Base-by-base conservation (phyloP, 768 basidiomycete species). In the Pisolithus tinctorius region DNA sequence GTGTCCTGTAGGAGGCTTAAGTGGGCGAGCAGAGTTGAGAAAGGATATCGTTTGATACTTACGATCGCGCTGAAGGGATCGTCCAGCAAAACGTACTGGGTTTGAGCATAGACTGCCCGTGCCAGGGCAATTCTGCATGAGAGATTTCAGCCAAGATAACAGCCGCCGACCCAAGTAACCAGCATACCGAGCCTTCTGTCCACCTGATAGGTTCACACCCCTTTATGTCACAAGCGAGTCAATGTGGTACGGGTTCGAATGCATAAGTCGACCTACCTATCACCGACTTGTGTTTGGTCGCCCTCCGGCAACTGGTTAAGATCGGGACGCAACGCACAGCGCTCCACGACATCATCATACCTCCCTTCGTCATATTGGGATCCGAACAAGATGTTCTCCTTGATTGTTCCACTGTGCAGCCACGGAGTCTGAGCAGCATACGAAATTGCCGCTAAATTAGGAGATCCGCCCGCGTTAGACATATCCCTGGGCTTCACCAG, bases 231-330 rank as follows among this genome's bases (percentile, higher is more conserved):
- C 4, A 8, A 6, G 13, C 39, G 4, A 29, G 45, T 42, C 14
- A 48, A 11, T 27, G 42, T 27, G 34, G 7, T 43, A 45, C 14
- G 47, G 9, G 7, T 51, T 25, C 30, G 30, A 29, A 17, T 6
- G 26, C 10, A 47, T 41, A 26, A 61, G 16, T 30, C 41, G 26
- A 61, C 73, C 11, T 45, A 79, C 74, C 82, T 73, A 13, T 82
- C 83, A 13, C 91, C 91, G 56, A 94, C 88, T 68, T 91, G 86
- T 1, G 90, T 93, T 49, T 68, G 71, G 61, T 91, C 93, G 0
- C 95, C 95, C 59, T 93, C 84, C 51, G 94, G 89, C 1, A 97
- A 66, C 10, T 93, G 78, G 5, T 86, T 80, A 51, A 98, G 67
- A 71, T 98, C 95, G 0, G 86, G 81, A 27, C 64, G 70, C 48